Conservation (phyloP, 352 stramenopile genomes). For the Phytophthora niederhauseri region DNA sequence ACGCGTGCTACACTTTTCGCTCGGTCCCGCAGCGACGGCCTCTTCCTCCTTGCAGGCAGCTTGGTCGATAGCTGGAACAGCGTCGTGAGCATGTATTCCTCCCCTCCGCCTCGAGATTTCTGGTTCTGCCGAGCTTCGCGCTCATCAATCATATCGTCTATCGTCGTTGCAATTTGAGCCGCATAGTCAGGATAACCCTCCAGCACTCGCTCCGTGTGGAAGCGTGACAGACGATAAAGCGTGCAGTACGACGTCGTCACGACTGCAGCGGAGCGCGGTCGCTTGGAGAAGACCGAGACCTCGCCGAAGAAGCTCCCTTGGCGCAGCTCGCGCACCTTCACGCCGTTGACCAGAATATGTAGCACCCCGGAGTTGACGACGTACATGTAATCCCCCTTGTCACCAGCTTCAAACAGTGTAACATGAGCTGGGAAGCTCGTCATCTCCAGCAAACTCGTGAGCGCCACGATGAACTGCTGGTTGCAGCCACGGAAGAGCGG, state of each 20-base stretch:
- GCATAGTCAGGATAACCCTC: constrained; percentile 69
- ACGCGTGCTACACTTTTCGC: not conserved
- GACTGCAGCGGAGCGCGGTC: constrained; percentile 59
- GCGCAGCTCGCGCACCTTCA: constrained; percentile 68
- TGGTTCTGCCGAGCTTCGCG: constrained; percentile 18
- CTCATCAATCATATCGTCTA: constrained; percentile 56
- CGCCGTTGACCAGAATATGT: constrained; percentile 59
- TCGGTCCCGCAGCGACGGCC: constrained; percentile 23
- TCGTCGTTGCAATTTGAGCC: constrained; percentile 38
- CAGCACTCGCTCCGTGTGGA: constrained; percentile 64
- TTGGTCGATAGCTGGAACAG: constrained; percentile 50
- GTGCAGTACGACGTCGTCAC: constrained; percentile 66
- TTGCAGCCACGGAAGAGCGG: constrained; percentile 70
- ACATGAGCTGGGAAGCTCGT: constrained; percentile 61
- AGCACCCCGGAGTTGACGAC: constrained; percentile 68
- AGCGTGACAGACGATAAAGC: constrained; percentile 67
- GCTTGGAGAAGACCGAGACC: constrained; percentile 71
- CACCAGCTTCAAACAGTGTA: constrained; percentile 55
- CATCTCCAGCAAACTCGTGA: constrained; percentile 75
- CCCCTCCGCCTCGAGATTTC: constrained; percentile 3
- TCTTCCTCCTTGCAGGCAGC: constrained; percentile 8
- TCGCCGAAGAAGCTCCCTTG: constrained; percentile 77
- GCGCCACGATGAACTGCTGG: constrained; percentile 61
- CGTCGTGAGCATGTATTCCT: constrained; percentile 65
- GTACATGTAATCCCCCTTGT: constrained; percentile 77